Evolutionary conservation across 2,329 filamentous ascomycete species (phyloP).

Genomic region (Ophiostoma quercus): DNA sequence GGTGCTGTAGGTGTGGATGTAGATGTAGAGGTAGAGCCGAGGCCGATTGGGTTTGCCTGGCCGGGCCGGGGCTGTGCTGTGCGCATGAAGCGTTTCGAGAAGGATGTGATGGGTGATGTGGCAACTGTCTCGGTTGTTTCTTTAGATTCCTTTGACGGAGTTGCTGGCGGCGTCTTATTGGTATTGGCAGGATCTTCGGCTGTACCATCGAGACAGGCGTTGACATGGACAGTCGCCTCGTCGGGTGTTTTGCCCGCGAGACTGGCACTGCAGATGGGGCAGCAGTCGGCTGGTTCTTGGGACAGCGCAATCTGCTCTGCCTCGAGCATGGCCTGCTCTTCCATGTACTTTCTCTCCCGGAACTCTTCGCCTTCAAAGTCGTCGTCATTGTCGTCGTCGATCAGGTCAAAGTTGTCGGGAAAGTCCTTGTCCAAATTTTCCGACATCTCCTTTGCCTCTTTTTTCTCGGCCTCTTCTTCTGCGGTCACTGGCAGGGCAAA

Average conservation of each 20-base stretch:
- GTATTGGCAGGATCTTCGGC: background rate
- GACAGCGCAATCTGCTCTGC: conserved; percentile 42
- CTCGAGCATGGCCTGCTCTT: conserved; percentile 65
- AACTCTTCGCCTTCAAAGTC: conserved; percentile 41
- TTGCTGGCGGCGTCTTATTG: background rate
- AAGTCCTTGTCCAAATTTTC: conserved; percentile 38
- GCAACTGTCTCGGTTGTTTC: background rate
- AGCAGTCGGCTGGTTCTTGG: conserved; percentile 42
- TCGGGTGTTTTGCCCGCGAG: conserved; percentile 57
- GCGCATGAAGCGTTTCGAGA: conserved; percentile 57
- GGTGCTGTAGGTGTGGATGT: conserved; percentile 19
- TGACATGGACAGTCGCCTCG: conserved; percentile 79
- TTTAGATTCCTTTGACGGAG: conserved; percentile 2
- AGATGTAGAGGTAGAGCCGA: conserved; percentile 36
- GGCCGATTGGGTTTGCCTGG: conserved; percentile 70
- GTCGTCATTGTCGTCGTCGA: conserved; percentile 46
- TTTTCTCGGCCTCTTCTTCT: conserved; percentile 23
- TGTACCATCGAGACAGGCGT: conserved; percentile 73
- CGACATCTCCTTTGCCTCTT: conserved; percentile 33
- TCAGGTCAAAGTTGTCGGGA: conserved; percentile 42
- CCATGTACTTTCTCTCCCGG: conserved; percentile 64
- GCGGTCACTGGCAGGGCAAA: background rate
- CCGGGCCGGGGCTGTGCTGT: conserved; percentile 69
- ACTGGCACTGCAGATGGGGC: conserved; percentile 70
- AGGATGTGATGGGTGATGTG: conserved; percentile 31